These are phyloP conservation scores for Macrophomina pseudophaseolina DNA, from an alignment of 2,329 filamentous ascomycete genomes.

Conservation along the genomic window DNA sequence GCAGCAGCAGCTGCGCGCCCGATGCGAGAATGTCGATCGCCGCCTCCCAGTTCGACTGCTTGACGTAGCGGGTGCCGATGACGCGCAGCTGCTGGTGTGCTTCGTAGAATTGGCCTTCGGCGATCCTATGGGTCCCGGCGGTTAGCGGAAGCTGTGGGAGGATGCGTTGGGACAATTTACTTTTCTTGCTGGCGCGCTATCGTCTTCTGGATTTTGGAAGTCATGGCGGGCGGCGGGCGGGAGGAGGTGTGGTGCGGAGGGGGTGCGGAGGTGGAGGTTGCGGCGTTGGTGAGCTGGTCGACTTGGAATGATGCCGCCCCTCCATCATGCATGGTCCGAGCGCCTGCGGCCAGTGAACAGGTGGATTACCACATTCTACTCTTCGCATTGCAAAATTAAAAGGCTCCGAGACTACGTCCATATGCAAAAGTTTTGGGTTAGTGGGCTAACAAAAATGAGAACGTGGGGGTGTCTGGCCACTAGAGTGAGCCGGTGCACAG, in stretches of 20 bases:
- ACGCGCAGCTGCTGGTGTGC: slow-evolving; percentile 98
- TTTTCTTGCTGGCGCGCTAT: slow-evolving; percentile 79
- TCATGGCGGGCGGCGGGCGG: slow-evolving; percentile 26
- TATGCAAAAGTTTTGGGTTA: too few species aligned
- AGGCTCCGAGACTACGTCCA: too few species aligned
- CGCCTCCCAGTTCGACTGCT: slow-evolving; percentile 80
- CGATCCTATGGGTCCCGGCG: slow-evolving; percentile 64
- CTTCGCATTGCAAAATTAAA: background rate
- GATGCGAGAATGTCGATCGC: slow-evolving; percentile 86
- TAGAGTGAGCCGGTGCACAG: too few species aligned
- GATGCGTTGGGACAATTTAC: slow-evolving; percentile 46
- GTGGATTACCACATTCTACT: background rate
- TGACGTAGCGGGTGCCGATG: slow-evolving; percentile 91
- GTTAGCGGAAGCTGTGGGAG: slow-evolving; percentile 24
- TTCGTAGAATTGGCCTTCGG: slow-evolving; percentile 94
- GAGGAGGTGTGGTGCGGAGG: background rate
- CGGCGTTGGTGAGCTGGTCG: background rate
- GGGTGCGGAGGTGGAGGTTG: background rate
- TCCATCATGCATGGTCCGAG: slow-evolving; percentile 4
- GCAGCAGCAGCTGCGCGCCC: slow-evolving; percentile 83
- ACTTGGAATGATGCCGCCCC: slow-evolving; percentile 7
- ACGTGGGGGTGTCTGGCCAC: too few species aligned
- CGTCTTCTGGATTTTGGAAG: slow-evolving; percentile 70
- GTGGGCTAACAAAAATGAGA: too few species aligned
- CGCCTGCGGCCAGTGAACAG: background rate